These are phyloP conservation scores for Claviceps sp. DNA, from an alignment of 2,329 filamentous ascomycete genomes.

Conservation along the genomic window DNA sequence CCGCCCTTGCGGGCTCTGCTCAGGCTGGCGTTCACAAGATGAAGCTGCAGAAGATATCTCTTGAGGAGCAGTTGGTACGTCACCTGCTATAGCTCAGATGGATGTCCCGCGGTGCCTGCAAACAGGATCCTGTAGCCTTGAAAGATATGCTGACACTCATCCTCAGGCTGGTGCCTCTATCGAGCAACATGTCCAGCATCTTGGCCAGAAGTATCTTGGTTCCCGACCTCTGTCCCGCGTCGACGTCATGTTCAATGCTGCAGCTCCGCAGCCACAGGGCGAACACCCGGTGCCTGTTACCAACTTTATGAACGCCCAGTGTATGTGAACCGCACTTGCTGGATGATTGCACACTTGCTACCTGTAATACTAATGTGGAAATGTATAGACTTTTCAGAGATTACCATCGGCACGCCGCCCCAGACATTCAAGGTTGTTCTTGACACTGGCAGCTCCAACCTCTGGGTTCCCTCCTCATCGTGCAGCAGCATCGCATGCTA, in stretches of 20 bases:
- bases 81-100: neutral
- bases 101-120: neutral
- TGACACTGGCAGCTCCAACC: slow-evolving; percentile 96
- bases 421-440: slow-evolving; percentile 98
- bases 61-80: slow-evolving; percentile 83
- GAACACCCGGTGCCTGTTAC: slow-evolving; percentile 76
- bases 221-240: slow-evolving; percentile 51
- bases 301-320: slow-evolving; percentile 98
- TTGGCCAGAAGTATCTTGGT: slow-evolving; percentile 96
- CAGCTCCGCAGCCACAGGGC: slow-evolving; percentile 48
- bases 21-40: slow-evolving; percentile 86
- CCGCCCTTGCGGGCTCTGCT: slow-evolving; percentile 68
- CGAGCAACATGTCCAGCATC: slow-evolving; percentile 63
- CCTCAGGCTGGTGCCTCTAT: slow-evolving; percentile 61
- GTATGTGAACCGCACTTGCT: slow-evolving; percentile 38
- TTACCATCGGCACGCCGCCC: slow-evolving; percentile 78
- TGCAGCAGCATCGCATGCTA: slow-evolving; percentile 97
- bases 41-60: slow-evolving; percentile 92
- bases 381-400: slow-evolving; percentile 81
- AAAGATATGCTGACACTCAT: slow-evolving; percentile 2
- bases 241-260: slow-evolving; percentile 69
- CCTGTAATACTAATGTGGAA: neutral
- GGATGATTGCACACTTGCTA: neutral
- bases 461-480: slow-evolving; percentile 87
- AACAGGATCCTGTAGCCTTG: neutral